A percentile compares a stretch with the other conserved stretches of the same genome.
phyloP scores from a whole-genome alignment of 805 yeast genomes.

The Candida patagonica region DNA sequence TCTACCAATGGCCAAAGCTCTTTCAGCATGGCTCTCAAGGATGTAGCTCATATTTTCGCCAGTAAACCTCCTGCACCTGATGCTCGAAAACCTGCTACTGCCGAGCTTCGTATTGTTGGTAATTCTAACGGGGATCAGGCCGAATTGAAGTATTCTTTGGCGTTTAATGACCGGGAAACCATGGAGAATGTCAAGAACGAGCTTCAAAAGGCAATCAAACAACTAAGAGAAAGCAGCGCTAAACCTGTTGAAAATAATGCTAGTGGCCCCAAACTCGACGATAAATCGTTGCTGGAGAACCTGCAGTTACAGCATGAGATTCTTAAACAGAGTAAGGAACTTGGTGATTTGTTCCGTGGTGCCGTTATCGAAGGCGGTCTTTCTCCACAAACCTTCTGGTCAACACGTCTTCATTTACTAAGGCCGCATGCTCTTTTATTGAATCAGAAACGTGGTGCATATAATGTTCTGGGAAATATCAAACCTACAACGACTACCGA shows the following conservation, averaged over 20 bases:
- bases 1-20: neutral
- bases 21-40: neutral
- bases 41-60: constrained; percentile 5
- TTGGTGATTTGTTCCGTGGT: constrained; percentile 74
- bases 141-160: constrained; percentile 6
- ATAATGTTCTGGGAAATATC: constrained; percentile 86
- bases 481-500: constrained; percentile 90
- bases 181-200: constrained; percentile 7
- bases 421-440: constrained; percentile 79
- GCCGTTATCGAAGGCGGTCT: constrained; percentile 66
- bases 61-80: constrained; percentile 37
- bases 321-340: constrained; percentile 54
- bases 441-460: constrained; percentile 84
- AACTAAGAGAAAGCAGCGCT: constrained; percentile 3
- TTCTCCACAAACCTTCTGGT: constrained; percentile 81
- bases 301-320: constrained; percentile 70
- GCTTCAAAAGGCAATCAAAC: constrained; percentile 9
- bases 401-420: constrained; percentile 64
- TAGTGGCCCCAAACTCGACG: constrained; percentile 32
- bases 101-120: constrained; percentile 47
- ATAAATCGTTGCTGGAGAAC: constrained; percentile 54
- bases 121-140: constrained; percentile 1
- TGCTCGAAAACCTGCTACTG: too few species aligned
- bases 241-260: constrained; percentile 3
- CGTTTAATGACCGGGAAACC: constrained; percentile 8